phyloP scores from a whole-genome alignment of 768 basidiomycete genomes.

The Phlegmacium glaucopus region DNA sequence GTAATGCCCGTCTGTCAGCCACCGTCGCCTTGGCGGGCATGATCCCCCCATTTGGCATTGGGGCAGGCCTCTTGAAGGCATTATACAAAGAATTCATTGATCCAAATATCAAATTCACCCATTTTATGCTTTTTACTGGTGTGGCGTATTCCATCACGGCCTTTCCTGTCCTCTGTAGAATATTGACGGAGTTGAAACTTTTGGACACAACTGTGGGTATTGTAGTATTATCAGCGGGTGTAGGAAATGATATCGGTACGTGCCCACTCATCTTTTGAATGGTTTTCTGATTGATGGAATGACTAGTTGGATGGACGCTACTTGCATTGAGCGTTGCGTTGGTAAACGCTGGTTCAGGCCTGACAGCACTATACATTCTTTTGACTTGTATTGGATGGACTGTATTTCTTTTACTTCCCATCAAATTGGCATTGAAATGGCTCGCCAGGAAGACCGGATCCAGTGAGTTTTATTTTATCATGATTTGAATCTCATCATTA shows the following conservation, averaged over 20 bases:
- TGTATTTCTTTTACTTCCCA: constrained; percentile 68
- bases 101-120: constrained; percentile 63
- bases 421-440: constrained; percentile 61
- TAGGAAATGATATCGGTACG: constrained; percentile 75
- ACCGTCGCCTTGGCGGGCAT: constrained; percentile 83
- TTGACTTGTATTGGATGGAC: constrained; percentile 79
- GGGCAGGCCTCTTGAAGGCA: constrained; percentile 58
- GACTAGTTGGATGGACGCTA: constrained; percentile 73
- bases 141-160: constrained; percentile 90
- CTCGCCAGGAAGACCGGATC: constrained; percentile 78
- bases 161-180: constrained; percentile 82
- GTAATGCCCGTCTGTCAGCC: constrained; percentile 64
- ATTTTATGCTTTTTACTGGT: constrained; percentile 94
- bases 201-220: constrained; percentile 91
- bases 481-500: not conserved
- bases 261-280: constrained; percentile 2
- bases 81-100: constrained; percentile 77
- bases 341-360: constrained; percentile 83
- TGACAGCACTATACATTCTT: constrained; percentile 84
- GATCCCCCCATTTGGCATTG: constrained; percentile 83
- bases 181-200: constrained; percentile 87
- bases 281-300: not conserved
- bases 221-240: constrained; percentile 89
- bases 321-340: constrained; percentile 90
- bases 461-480: constrained; percentile 32